Percentiles rank a stretch among this genome's conserved stretches.
Evolutionary conservation across 768 basidiomycete genomes (phyloP).

Genomic region (Kwoniella sp.): DNA sequence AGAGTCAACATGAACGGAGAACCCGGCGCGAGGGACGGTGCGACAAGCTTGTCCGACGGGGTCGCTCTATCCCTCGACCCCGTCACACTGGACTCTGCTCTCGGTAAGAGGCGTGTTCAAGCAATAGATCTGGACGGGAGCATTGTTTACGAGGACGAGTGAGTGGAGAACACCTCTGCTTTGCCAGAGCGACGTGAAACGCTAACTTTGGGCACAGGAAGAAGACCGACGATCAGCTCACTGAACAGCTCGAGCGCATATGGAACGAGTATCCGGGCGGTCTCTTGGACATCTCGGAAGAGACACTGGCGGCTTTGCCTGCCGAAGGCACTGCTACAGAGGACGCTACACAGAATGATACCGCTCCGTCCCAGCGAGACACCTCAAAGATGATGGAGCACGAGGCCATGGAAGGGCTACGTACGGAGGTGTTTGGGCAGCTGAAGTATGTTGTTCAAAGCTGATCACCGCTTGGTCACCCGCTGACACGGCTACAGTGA

Average conservation of each 20-base stretch:
- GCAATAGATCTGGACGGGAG: constrained; percentile 25
- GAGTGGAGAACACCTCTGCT: background rate
- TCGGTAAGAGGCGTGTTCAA: constrained; percentile 11
- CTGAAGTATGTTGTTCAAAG: constrained; percentile 29
- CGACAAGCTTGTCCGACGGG: background rate
- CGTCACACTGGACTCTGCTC: constrained; percentile 14
- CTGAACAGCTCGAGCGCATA: constrained; percentile 29
- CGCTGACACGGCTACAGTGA: constrained; percentile 16
- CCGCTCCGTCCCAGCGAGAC: constrained; percentile 10
- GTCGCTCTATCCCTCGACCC: constrained; percentile 16
- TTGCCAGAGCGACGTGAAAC: background rate
- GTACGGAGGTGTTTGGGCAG: constrained; percentile 28
- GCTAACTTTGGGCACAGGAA: constrained; percentile 5
- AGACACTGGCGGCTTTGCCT: constrained; percentile 3
- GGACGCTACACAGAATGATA: background rate
- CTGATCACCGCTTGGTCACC: too few species aligned
- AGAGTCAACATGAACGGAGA: constrained; percentile 2
- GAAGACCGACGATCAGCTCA: constrained; percentile 23
- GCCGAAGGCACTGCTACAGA: constrained; percentile 16
- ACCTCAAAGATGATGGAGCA: constrained; percentile 16
- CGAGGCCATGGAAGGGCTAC: constrained; percentile 35
- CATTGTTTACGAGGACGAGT: constrained; percentile 22
- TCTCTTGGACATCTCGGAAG: constrained; percentile 33
- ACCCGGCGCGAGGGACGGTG: background rate
- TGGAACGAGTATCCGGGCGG: constrained; percentile 44